Conservation (phyloP, 2,329 filamentous ascomycete genomes). For the Aquanectria penicillioides region DNA sequence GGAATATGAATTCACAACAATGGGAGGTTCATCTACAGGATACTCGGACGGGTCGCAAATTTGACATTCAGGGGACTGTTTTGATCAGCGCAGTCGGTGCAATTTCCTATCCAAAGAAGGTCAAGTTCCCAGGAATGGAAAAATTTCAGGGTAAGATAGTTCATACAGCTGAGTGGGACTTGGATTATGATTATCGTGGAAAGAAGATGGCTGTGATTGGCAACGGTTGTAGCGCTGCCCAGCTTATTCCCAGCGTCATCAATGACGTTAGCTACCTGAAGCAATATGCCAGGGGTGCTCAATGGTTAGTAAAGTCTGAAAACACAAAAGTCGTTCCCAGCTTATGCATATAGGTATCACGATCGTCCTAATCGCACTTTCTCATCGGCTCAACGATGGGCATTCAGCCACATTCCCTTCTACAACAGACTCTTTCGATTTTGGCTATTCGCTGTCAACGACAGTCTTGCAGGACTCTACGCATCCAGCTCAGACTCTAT, state of each 20-base stretch:
- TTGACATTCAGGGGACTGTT: neutral
- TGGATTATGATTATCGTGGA: conserved; percentile 1
- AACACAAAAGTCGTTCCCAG: neutral
- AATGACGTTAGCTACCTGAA: conserved; percentile 1
- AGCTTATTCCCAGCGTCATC: conserved; percentile 9
- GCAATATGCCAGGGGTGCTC: conserved; percentile 15
- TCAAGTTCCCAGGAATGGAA: conserved; percentile 16
- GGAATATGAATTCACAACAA: neutral
- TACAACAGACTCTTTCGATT: neutral
- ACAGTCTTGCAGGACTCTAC: conserved; percentile 6
- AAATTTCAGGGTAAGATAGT: conserved; percentile 12
- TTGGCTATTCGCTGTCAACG: conserved; percentile 5
- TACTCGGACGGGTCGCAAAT: neutral
- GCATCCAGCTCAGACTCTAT: neutral
- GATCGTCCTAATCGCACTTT: conserved; percentile 12
- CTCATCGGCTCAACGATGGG: neutral
- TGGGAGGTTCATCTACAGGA: conserved; percentile 12
- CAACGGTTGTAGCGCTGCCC: conserved; percentile 14
- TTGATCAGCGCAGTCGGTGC: conserved; percentile 15
- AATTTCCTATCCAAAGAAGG: conserved; percentile 3
- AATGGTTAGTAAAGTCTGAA: conserved; percentile 5
- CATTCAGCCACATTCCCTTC: conserved; percentile 4
- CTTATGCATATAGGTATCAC: neutral
- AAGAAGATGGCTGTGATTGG: conserved; percentile 20
- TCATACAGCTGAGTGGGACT: conserved; percentile 16